phyloP scores from a whole-genome alignment of 2,329 filamentous ascomycete genomes.

The Botrytis elliptica region DNA sequence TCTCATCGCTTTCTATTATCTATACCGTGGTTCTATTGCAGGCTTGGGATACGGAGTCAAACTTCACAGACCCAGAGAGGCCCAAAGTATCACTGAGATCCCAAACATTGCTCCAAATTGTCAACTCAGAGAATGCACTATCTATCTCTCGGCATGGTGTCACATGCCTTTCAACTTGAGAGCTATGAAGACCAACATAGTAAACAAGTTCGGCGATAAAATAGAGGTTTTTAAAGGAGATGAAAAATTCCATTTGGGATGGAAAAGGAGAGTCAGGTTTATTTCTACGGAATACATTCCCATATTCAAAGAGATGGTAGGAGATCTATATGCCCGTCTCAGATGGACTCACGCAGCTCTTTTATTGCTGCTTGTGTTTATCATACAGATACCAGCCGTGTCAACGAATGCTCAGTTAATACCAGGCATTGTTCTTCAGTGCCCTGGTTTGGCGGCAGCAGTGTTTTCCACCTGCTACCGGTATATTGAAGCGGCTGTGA shows the following conservation, averaged over 20 bases:
- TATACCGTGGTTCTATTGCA: background rate
- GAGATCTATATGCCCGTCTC: background rate
- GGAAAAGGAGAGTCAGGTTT: background rate
- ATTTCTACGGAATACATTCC: too few species aligned
- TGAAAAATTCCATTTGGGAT: too few species aligned
- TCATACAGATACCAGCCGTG: background rate
- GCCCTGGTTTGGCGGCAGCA: background rate
- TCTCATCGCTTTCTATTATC: too few species aligned
- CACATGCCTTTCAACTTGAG: background rate
- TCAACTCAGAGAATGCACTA: background rate
- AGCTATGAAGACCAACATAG: background rate
- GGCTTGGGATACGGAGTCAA: background rate
- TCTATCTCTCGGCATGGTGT: background rate
- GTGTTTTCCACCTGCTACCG: background rate
- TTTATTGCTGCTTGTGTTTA: background rate
- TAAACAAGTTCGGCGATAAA: background rate
- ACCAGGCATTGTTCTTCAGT: background rate
- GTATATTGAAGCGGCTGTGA: background rate
- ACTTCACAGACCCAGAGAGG: background rate
- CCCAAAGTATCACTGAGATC: too few species aligned
- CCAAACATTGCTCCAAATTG: fast-evolving
- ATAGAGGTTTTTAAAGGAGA: background rate
- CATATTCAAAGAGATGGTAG: background rate
- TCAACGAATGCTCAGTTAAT: background rate
- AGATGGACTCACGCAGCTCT: background rate